Evolutionary conservation across 192 early-diverging fungal species (phyloP).

Genomic region (Irineochytrium annulatum): DNA sequence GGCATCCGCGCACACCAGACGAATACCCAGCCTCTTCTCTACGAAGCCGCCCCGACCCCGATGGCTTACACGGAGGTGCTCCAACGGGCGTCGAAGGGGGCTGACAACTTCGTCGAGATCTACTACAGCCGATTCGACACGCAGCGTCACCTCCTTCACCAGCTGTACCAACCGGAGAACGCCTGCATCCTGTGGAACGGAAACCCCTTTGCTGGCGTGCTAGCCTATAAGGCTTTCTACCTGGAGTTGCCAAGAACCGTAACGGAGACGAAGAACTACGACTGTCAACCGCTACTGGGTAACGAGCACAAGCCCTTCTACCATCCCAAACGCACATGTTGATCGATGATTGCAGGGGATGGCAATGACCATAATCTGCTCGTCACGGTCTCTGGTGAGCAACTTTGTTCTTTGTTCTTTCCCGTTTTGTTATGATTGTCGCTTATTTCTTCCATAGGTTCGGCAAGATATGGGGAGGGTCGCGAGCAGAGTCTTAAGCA

Average conservation of each 20-base stretch:
- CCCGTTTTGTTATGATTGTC: background rate
- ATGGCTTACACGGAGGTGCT: too few relatives aligned
- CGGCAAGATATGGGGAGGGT: conserved; percentile 29
- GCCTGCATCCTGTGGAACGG: conserved; percentile 43
- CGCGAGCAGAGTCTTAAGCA: conserved; percentile 12
- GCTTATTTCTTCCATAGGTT: conserved; percentile 17
- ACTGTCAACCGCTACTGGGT: conserved; percentile 34
- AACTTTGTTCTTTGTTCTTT: background rate
- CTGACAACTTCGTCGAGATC: conserved; percentile 2
- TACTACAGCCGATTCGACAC: conserved; percentile 28
- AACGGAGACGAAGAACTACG: conserved; percentile 25
- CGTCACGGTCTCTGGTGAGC: conserved; percentile 15
- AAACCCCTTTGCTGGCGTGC: conserved; percentile 27
- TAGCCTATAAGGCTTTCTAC: conserved; percentile 21
- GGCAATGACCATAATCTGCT: conserved; percentile 12
- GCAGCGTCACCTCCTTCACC: conserved; percentile 37
- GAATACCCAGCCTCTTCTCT: too few relatives aligned
- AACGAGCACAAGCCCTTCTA: background rate
- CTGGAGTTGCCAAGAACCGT: conserved; percentile 21
- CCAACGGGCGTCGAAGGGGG: background rate
- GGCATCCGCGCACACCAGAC: too few relatives aligned
- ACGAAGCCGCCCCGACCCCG: too few relatives aligned
- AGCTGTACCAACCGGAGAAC: conserved; percentile 35
- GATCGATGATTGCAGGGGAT: background rate
- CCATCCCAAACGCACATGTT: background rate